Percentiles rank a stretch among this genome's conserved stretches.
Evolutionary conservation across 371 early-diverging fungal genomes (phyloP).

Genomic region (Mucor velutinosus): DNA sequence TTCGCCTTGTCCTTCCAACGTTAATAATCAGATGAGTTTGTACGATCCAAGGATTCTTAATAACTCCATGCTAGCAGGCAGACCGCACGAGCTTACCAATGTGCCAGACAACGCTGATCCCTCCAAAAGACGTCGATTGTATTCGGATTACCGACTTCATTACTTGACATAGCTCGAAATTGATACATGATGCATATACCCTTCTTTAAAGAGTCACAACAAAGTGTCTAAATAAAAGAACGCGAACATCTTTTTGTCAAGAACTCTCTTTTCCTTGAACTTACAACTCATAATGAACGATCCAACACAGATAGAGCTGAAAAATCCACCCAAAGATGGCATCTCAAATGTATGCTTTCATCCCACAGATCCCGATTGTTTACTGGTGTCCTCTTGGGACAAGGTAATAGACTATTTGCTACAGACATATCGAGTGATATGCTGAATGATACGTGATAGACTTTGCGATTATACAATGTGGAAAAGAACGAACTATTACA

Average conservation of each 20-base stretch:
- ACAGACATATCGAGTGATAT: not conserved
- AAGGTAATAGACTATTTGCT: conserved; percentile 56
- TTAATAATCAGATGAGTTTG: not conserved
- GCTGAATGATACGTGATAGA: conserved; percentile 27
- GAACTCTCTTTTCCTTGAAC: not conserved
- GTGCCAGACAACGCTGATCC: not conserved
- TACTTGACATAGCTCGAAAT: not conserved
- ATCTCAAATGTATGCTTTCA: conserved; percentile 78
- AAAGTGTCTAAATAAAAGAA: not conserved
- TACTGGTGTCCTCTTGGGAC: conserved; percentile 92
- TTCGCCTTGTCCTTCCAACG: not conserved
- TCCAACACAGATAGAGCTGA: conserved; percentile 66
- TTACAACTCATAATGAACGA: conserved; percentile 16
- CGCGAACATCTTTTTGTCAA: not conserved
- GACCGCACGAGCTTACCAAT: not conserved
- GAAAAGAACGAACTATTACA: conserved; percentile 54
- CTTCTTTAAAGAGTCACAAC: not conserved
- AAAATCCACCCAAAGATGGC: conserved; percentile 85
- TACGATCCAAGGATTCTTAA: not conserved
- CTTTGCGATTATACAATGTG: conserved; percentile 82
- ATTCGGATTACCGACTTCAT: not conserved
- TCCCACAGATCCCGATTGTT: conserved; percentile 58
- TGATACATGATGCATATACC: not conserved
- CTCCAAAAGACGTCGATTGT: not conserved
- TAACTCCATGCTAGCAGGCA: not conserved